Conservation (phyloP, 495 filamentous ascomycete genomes). For the Bryoglossum gracile region DNA sequence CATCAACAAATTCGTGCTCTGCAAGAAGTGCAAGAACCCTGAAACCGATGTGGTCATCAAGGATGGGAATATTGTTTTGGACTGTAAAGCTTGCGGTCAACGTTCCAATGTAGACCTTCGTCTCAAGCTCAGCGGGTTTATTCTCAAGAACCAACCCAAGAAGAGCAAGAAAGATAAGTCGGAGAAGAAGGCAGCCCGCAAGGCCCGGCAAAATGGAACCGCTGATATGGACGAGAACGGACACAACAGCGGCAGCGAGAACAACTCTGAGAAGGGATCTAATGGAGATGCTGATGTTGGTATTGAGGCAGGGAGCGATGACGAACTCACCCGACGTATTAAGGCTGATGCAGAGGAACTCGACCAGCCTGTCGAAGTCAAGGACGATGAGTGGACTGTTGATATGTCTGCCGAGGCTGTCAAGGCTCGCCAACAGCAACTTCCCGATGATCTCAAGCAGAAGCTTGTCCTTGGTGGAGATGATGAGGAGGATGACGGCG, state of each 20-base stretch:
- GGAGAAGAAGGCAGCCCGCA: constrained; percentile 76
- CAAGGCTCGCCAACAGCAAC: constrained; percentile 83
- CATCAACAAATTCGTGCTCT: constrained; percentile 96
- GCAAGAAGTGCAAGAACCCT: constrained; percentile 99
- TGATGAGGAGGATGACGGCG: constrained; percentile 77
- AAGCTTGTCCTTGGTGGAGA: constrained; percentile 77
- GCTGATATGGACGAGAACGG: constrained; percentile 54
- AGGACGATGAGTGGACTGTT: constrained; percentile 89
- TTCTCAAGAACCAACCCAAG: constrained; percentile 83
- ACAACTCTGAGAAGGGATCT: constrained; percentile 66
- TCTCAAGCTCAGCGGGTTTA: constrained; percentile 94
- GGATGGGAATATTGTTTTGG: constrained; percentile 79
- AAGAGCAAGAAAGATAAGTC: constrained; percentile 97
- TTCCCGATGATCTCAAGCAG: constrained; percentile 85
- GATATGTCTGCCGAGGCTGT: constrained; percentile 93
- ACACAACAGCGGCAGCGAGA: constrained; percentile 52
- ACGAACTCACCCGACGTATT: constrained; percentile 85
- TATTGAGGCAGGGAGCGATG: constrained; percentile 77
- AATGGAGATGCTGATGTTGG: constrained; percentile 62
- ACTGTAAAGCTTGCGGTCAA: constrained; percentile 98
- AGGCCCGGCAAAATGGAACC: constrained; percentile 59
- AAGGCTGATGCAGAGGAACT: constrained; percentile 74
- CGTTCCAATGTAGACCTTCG: constrained; percentile 83
- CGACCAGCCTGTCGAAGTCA: constrained; percentile 53
- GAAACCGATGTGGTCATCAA: constrained; percentile 95